A percentile compares a stretch with the other conserved stretches of the same genome.
Evolutionary conservation across 2,329 filamentous ascomycete species (phyloP).

Genomic region (Xylaria sp.): DNA sequence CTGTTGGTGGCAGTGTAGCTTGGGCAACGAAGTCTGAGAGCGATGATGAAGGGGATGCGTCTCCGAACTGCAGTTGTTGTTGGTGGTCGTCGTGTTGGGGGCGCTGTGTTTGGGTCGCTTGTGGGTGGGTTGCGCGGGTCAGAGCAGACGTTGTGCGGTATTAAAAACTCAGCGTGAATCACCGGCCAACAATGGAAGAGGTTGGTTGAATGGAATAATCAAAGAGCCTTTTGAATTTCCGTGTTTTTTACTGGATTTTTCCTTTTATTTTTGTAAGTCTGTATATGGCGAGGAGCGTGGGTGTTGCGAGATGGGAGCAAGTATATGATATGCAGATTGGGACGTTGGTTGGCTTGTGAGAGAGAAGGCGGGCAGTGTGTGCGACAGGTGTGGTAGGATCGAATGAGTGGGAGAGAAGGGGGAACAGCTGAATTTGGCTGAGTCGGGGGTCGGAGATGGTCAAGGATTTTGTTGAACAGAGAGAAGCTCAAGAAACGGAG

Average conservation of each 20-base stretch:
- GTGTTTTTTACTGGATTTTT: constrained; percentile 23
- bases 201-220: constrained; percentile 13
- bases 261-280: constrained; percentile 31
- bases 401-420: constrained; percentile 40
- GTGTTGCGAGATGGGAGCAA: constrained; percentile 22
- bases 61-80: constrained; percentile 23
- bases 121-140: constrained; percentile 32
- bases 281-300: constrained; percentile 23
- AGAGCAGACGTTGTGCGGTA: constrained; percentile 31
- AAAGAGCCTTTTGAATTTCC: constrained; percentile 33
- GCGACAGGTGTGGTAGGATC: constrained; percentile 40
- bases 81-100: constrained; percentile 33
- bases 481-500: constrained; percentile 33
- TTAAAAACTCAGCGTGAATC: constrained; percentile 33
- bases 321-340: constrained; percentile 36
- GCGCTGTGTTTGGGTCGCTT: constrained; percentile 29
- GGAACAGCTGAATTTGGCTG: constrained; percentile 34
- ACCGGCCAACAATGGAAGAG: constrained; percentile 35
- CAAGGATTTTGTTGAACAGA: constrained; percentile 43
- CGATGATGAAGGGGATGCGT: constrained; percentile 17
- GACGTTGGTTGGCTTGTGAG: constrained; percentile 34
- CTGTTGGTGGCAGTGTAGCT: constrained; percentile 37
- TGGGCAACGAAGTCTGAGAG: constrained; percentile 6
- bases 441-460: constrained; percentile 38
- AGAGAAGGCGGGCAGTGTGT: constrained; percentile 38